Evolutionary conservation across 1,284 basidiomycete genomes (phyloP).

Genomic region (Pseudomicrostroma phylloplanum): DNA sequence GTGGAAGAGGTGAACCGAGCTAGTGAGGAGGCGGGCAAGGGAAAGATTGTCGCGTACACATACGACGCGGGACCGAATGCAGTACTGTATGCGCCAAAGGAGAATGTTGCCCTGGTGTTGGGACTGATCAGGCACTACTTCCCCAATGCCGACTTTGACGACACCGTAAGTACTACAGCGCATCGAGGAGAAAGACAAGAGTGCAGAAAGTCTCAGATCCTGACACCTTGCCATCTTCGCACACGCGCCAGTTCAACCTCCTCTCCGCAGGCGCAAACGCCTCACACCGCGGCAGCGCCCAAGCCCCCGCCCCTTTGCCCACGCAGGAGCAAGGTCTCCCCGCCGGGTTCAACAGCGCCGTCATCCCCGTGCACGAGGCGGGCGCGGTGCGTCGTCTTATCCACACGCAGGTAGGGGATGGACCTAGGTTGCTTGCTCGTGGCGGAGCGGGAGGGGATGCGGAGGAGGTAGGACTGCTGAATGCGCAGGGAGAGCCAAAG

Average conservation of each 20-base stretch:
- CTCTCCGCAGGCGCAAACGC: conserved; percentile 36
- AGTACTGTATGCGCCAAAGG: conserved; percentile 81
- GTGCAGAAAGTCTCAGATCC: not conserved
- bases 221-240: not conserved
- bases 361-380: conserved; percentile 44
- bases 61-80: conserved; percentile 98
- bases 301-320: conserved; percentile 19
- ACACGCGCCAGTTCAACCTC: conserved; percentile 32
- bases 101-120: conserved; percentile 33
- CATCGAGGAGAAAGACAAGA: too few species aligned
- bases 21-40: conserved; percentile 56
- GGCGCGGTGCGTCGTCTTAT: conserved; percentile 46
- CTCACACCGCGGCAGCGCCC: conserved; percentile 37
- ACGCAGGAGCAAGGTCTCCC: conserved; percentile 26
- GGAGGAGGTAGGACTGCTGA: conserved; percentile 29
- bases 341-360: conserved; percentile 32
- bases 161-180: conserved; percentile 30
- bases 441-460: conserved; percentile 4
- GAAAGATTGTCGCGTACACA: conserved; percentile 85
- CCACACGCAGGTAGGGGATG: conserved; percentile 49
- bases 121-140: conserved; percentile 47
- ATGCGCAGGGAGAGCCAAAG: conserved; percentile 35
- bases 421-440: conserved; percentile 37
- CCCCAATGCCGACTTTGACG: conserved; percentile 49
- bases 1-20: conserved; percentile 92